Conservation (phyloP, 2,329 filamentous ascomycete genomes). For the Colletotrichum costaricense region DNA sequence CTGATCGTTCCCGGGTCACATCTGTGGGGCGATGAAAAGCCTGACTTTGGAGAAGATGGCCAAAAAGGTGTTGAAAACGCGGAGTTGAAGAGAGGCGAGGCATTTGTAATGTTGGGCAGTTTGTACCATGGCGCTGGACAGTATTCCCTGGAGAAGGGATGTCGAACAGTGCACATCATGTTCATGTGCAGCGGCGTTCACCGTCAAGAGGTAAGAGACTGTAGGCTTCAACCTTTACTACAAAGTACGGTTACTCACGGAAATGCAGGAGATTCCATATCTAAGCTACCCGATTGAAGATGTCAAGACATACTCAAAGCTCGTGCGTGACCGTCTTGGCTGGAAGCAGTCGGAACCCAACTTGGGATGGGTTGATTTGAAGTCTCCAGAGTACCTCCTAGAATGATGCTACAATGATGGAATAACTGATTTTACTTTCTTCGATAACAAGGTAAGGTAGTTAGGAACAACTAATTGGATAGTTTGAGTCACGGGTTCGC, state of each 20-base stretch:
- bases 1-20: neutral
- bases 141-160: neutral
- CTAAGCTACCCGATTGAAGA: neutral
- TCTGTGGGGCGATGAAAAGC: neutral
- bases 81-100: neutral
- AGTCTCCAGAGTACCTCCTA: neutral
- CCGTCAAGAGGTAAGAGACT: neutral
- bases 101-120: neutral
- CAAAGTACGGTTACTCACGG: neutral
- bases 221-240: neutral
- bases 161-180: neutral
- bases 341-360: neutral
- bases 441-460: too few species aligned
- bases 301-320: neutral
- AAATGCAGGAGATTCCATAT: neutral
- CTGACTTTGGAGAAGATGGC: neutral
- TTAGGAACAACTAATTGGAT: too few species aligned
- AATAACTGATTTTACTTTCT: too few species aligned
- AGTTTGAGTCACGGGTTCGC: too few species aligned
- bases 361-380: neutral
- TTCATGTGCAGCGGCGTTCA: neutral
- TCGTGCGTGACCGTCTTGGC: neutral
- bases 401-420: neutral
- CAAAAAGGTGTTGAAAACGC: neutral
- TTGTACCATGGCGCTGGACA: neutral